A percentile compares a stretch with the other conserved stretches of the same genome.
Conservation (phyloP, 2,329 filamentous ascomycete species). For the Leptographium wingfieldii region DNA sequence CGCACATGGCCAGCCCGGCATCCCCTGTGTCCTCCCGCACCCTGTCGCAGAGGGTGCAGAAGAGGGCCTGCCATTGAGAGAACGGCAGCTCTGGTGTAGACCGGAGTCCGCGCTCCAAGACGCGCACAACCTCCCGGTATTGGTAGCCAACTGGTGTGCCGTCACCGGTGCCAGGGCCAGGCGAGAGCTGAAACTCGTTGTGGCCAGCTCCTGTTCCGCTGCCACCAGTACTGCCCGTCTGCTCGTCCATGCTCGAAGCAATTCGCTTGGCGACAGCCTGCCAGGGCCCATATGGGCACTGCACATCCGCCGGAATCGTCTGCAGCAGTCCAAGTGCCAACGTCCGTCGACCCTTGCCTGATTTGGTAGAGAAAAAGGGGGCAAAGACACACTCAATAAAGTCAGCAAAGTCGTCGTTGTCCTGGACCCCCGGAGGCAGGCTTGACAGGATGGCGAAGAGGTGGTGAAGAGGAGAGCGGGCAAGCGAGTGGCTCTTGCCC, state of each 20-base stretch:
- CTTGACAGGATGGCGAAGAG: slow-evolving; percentile 49
- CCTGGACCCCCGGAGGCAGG: slow-evolving; percentile 31
- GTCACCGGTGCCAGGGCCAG: slow-evolving; percentile 1
- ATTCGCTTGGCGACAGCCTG: slow-evolving; percentile 35
- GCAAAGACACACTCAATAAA: slow-evolving; percentile 40
- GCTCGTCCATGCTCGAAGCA: slow-evolving; percentile 26
- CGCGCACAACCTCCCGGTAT: slow-evolving; percentile 54
- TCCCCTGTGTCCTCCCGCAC: slow-evolving; percentile 54
- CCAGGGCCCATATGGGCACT: slow-evolving; percentile 38
- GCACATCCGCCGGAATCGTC: slow-evolving; percentile 29
- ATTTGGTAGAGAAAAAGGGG: slow-evolving; percentile 45
- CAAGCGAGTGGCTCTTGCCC: slow-evolving; percentile 35
- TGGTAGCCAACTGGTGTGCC: slow-evolving; percentile 48
- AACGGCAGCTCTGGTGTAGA: slow-evolving; percentile 34
- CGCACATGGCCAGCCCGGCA: slow-evolving; percentile 48
- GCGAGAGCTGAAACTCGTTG: slow-evolving; percentile 3
- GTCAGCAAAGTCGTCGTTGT: slow-evolving; percentile 31
- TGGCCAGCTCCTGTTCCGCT: not conserved
- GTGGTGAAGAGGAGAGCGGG: slow-evolving; percentile 51
- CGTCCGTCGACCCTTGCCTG: slow-evolving; percentile 28
- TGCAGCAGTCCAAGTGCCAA: slow-evolving; percentile 40
- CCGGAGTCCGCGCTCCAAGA: slow-evolving; percentile 51
- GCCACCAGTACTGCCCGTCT: not conserved
- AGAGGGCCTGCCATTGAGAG: slow-evolving; percentile 39
- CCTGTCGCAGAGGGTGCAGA: slow-evolving; percentile 41